Evolutionary conservation across 768 basidiomycete genomes (phyloP), one percentile per base, ranked within the genome.

Genomic region (Naganishia antarctica): DNA sequence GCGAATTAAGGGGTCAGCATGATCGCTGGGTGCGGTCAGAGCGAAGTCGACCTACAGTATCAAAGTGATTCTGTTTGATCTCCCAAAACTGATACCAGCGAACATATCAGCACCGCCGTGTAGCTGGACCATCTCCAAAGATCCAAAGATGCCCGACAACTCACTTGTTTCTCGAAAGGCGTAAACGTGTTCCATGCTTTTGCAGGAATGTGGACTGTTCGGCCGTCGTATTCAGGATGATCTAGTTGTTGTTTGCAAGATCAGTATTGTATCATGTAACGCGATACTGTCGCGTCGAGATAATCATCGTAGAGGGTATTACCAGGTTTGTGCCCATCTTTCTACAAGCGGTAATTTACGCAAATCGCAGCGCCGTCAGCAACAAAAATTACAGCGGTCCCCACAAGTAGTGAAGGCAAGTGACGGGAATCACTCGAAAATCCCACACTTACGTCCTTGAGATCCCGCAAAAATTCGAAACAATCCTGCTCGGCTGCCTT

Each of bases 61-160:
- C 96, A 74, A 85, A 97, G 74, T 98, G 92, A 72, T 92, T 87
- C 78, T 94, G 91, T 75, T 97, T 99, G 81, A 99, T 99, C 83
- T 91, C 77, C 81, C 82, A 81, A 70, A 89, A 89, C 84, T 90
- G 72, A 34, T 37, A 8, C 8, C 34, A 7, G 15, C 3, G 9
- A 21, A 40, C 9, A 25, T 2, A 40, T 13, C 34, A 49, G 51
- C 31, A n/a, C n/a, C n/a, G n/a, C n/a, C n/a, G n/a, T n/a, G n/a
- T n/a, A n/a, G n/a, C n/a, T n/a, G n/a, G n/a, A n/a, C n/a, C n/a
- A n/a, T n/a, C n/a, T n/a, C n/a, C n/a, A n/a, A n/a, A n/a, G n/a
- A n/a, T n/a, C n/a, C n/a, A n/a, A n/a, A n/a, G n/a, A n/a, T n/a
- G n/a, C n/a, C n/a, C n/a, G n/a, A n/a, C n/a, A n/a, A n/a, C 53